Evolutionary conservation across 306 rosid species (phyloP).

Genomic region (Sechiopsis laciniata): DNA sequence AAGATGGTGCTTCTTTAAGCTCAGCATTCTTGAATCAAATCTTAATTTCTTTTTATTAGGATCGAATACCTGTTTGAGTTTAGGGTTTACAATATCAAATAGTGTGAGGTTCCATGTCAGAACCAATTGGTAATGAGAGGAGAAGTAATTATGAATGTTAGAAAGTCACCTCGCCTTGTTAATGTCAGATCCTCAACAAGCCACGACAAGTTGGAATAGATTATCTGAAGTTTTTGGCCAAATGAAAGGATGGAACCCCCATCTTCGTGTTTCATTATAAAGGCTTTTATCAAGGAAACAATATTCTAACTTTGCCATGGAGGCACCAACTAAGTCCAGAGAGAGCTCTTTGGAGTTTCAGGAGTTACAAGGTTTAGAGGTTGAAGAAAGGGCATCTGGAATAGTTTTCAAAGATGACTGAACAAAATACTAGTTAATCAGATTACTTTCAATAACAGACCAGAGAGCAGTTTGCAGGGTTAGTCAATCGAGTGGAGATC

Average conservation of each 20-base stretch:
- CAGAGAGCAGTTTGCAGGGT: constrained; percentile 3
- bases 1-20: too few species aligned
- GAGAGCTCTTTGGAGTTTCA: background rate
- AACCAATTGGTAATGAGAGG: too few species aligned
- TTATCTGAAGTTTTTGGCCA: background rate
- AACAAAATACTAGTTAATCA: too few species aligned
- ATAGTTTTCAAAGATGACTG: background rate
- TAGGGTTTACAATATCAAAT: too few species aligned
- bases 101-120: too few species aligned
- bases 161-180: background rate
- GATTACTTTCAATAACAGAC: background rate
- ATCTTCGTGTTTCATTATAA: background rate
- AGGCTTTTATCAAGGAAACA: background rate
- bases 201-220: background rate
- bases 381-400: background rate
- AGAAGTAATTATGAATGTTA: too few species aligned
- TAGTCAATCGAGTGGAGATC: background rate
- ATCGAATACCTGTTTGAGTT: too few species aligned
- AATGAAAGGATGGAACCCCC: background rate
- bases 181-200: too few species aligned
- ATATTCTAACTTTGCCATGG: background rate
- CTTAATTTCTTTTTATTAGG: too few species aligned
- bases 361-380: too few species aligned
- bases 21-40: too few species aligned
- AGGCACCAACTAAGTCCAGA: background rate